These are phyloP conservation scores for Saccharomyces hybrid DNA, from an alignment of 1,139 yeast genomes.

Conservation along the genomic window DNA sequence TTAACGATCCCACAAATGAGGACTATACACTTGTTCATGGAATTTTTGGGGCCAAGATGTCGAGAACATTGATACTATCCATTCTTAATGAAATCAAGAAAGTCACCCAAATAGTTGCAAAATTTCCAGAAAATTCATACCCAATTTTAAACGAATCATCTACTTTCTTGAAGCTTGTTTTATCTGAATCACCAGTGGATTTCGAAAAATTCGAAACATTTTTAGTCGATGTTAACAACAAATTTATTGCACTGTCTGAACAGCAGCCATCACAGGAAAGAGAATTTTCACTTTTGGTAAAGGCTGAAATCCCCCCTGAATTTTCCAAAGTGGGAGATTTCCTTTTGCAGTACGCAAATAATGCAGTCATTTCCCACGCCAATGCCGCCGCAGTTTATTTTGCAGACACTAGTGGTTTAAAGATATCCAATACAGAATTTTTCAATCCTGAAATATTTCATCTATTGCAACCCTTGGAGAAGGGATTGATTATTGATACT, in stretches of 20 bases:
- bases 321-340: constrained; percentile 23
- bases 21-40: constrained; percentile 25
- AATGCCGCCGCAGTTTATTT: constrained; percentile 28
- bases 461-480: constrained; percentile 24
- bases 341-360: constrained; percentile 22
- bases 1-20: constrained; percentile 20
- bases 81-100: constrained; percentile 28
- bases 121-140: constrained; percentile 29
- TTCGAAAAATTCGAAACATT: constrained; percentile 31
- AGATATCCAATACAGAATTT: constrained; percentile 26
- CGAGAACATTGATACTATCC: constrained; percentile 26
- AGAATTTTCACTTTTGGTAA: constrained; percentile 28
- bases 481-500: constrained; percentile 23
- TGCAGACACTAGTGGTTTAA: constrained; percentile 26
- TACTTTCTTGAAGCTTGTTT: constrained; percentile 24
- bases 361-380: constrained; percentile 25
- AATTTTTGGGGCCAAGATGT: constrained; percentile 30
- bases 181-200: constrained; percentile 29
- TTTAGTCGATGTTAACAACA: constrained; percentile 26
- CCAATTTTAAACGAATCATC: constrained; percentile 32
- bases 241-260: constrained; percentile 25
- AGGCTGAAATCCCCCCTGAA: constrained; percentile 26
- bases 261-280: constrained; percentile 19
- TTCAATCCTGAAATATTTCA: constrained; percentile 15
- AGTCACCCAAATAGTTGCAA: constrained; percentile 25